Percentiles rank a stretch among this genome's conserved stretches.
phyloP scores from a whole-genome alignment of 345 rosid genomes.

The Cochlearia excelsa region DNA sequence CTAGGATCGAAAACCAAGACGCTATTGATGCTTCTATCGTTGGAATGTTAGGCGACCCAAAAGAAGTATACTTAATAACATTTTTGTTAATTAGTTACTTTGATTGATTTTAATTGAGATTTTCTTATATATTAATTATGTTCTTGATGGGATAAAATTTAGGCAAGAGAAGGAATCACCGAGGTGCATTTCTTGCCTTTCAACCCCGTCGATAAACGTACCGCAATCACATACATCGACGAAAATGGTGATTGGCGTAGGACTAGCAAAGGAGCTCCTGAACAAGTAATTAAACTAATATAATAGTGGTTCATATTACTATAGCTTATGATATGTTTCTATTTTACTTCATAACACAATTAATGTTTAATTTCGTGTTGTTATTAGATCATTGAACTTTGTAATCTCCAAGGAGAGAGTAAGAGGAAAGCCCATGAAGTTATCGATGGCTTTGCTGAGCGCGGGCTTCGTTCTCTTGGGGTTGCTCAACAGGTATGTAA shows the following conservation, averaged over 20 bases:
- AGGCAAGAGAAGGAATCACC: slow-evolving; percentile 87
- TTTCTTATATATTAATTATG: background rate
- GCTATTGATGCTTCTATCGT: slow-evolving; percentile 96
- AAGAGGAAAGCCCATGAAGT: slow-evolving; percentile 52
- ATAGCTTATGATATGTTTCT: background rate
- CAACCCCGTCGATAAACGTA: slow-evolving; percentile 90
- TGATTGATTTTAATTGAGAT: background rate
- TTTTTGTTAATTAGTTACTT: background rate
- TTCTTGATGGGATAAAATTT: background rate
- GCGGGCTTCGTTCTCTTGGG: slow-evolving; percentile 82
- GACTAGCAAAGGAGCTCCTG: slow-evolving; percentile 92
- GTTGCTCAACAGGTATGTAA: slow-evolving; percentile 64
- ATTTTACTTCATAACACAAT: too few species aligned
- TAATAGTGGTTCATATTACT: background rate
- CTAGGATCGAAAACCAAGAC: slow-evolving; percentile 89
- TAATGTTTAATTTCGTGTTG: background rate
- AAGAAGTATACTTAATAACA: slow-evolving; percentile 43
- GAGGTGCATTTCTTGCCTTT: slow-evolving; percentile 93
- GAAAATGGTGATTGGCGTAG: slow-evolving; percentile 71
- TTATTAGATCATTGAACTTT: slow-evolving; percentile 69
- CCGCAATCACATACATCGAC: slow-evolving; percentile 84
- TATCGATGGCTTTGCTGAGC: slow-evolving; percentile 66
- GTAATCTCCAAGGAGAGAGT: slow-evolving; percentile 55
- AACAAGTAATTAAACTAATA: slow-evolving; percentile 50
- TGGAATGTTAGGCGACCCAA: slow-evolving; percentile 78